These are phyloP conservation scores for Thelephora ganbajun DNA, from an alignment of 768 basidiomycete genomes.

Conservation along the genomic window DNA sequence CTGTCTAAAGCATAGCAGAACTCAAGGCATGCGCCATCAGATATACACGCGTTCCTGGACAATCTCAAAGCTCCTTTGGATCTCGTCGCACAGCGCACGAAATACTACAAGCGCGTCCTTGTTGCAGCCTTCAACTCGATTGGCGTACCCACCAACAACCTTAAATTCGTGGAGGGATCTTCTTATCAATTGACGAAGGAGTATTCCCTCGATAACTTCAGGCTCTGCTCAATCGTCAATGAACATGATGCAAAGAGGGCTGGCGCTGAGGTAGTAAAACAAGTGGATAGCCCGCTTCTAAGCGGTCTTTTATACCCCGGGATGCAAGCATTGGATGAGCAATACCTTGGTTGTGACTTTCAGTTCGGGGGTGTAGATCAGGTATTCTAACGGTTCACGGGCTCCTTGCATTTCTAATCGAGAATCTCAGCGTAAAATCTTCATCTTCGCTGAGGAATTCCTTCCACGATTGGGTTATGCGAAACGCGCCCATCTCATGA, in stretches of 20 bases:
- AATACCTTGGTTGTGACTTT: constrained; percentile 92
- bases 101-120: constrained; percentile 81
- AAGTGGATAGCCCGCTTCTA: constrained; percentile 82
- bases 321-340: constrained; percentile 91
- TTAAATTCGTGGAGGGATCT: constrained; percentile 80
- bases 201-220: constrained; percentile 93
- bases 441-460: constrained; percentile 94
- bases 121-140: constrained; percentile 76
- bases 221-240: constrained; percentile 77
- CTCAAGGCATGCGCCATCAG: constrained; percentile 21
- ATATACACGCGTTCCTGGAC: constrained; percentile 95
- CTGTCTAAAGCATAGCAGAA: background rate
- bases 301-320: constrained; percentile 94
- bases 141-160: constrained; percentile 76
- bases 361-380: constrained; percentile 98
- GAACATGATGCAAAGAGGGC: constrained; percentile 98
- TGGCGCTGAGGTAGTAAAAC: constrained; percentile 97
- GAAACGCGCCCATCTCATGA: constrained; percentile 97
- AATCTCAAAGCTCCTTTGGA: constrained; percentile 93
- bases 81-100: constrained; percentile 74
- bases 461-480: constrained; percentile 85
- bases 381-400: constrained; percentile 28
- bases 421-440: constrained; percentile 78
- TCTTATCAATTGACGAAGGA: constrained; percentile 85
- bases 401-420: background rate